Conservation (phyloP, 2,329 filamentous ascomycete species). For the Phaeosphaeriaceae sp. region DNA sequence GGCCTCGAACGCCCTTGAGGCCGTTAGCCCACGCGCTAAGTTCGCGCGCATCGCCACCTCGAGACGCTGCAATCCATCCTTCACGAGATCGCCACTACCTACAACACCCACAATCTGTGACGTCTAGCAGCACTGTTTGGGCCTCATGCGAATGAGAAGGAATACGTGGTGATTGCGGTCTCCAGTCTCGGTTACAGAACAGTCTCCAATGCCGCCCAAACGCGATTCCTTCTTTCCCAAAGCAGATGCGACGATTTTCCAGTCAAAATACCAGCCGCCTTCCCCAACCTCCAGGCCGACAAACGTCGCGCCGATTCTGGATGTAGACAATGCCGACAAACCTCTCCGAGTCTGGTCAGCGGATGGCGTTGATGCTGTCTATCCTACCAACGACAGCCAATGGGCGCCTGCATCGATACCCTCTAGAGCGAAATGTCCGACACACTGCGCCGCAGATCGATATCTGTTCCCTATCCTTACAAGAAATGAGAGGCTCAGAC, state of each 20-base stretch:
- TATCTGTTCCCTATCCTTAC: conserved; percentile 49
- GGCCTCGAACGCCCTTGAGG: too few species aligned
- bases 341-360: conserved; percentile 25
- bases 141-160: neutral
- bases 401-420: conserved; percentile 28
- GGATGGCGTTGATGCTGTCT: conserved; percentile 21
- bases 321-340: conserved; percentile 25
- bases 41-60: too few species aligned
- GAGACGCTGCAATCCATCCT: too few species aligned
- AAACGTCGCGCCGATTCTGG: conserved; percentile 30
- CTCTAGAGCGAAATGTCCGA: conserved; percentile 16
- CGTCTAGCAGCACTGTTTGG: neutral
- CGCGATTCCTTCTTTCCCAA: conserved; percentile 35
- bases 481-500: conserved; percentile 46
- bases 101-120: neutral
- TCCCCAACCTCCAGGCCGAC: conserved; percentile 22
- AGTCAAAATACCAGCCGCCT: conserved; percentile 26
- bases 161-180: too few species aligned
- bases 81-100: neutral
- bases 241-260: conserved; percentile 34
- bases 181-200: neutral
- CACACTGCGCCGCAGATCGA: conserved; percentile 20
- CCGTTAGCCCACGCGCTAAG: too few species aligned
- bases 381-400: conserved; percentile 21
- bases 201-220: conserved; percentile 16